Evolutionary conservation across 805 yeast species (phyloP).

Genomic region (Teunomyces pallodes): DNA sequence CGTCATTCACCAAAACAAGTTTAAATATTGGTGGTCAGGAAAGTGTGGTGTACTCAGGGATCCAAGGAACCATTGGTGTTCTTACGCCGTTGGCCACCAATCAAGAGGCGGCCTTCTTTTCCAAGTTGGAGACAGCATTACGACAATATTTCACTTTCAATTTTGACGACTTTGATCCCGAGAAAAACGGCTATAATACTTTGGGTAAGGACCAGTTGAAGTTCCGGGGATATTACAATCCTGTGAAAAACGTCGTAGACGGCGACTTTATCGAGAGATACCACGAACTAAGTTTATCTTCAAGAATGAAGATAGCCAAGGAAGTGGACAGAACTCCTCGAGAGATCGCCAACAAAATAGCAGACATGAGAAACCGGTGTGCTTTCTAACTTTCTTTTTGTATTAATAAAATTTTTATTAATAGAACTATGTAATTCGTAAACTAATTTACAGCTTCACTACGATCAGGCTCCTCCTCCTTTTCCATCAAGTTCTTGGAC

Average conservation of each 20-base stretch:
- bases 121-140: slow-evolving; percentile 50
- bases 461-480: slow-evolving; percentile 1
- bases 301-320: slow-evolving; percentile 37
- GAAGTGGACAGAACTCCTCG: slow-evolving; percentile 45
- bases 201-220: slow-evolving; percentile 66
- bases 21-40: slow-evolving; percentile 65
- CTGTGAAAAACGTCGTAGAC: slow-evolving; percentile 72
- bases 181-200: slow-evolving; percentile 29
- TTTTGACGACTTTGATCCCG: slow-evolving; percentile 24
- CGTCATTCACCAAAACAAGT: slow-evolving; percentile 53
- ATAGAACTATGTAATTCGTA: not conserved
- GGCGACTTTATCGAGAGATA: slow-evolving; percentile 81
- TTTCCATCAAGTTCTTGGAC: slow-evolving; percentile 6
- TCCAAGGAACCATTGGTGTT: slow-evolving; percentile 80
- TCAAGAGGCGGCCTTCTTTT: slow-evolving; percentile 60
- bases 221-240: slow-evolving; percentile 79
- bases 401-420: not conserved
- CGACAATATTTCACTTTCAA: slow-evolving; percentile 26
- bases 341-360: slow-evolving; percentile 51
- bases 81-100: slow-evolving; percentile 64
- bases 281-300: slow-evolving; percentile 29
- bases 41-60: slow-evolving; percentile 64
- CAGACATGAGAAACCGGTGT: slow-evolving; percentile 47
- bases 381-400: slow-evolving; percentile 1
- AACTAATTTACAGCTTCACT: slow-evolving; percentile 1